These are phyloP conservation scores for Geotrichum restrictum DNA, from an alignment of 1,139 yeast genomes.

Conservation along the genomic window DNA sequence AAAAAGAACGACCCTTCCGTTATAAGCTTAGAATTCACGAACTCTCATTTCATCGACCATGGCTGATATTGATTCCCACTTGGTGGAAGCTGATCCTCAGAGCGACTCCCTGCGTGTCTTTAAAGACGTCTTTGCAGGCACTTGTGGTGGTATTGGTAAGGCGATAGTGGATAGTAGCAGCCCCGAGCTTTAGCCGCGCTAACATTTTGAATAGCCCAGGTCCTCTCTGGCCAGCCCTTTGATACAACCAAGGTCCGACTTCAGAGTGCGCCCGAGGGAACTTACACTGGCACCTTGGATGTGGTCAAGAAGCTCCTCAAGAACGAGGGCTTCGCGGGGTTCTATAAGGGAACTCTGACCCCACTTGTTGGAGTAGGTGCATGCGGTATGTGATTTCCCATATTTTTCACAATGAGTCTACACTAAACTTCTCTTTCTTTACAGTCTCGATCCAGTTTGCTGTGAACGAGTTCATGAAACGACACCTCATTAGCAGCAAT, in stretches of 20 bases:
- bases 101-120: conserved; percentile 48
- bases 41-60: too few relatives aligned
- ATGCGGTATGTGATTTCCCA: conserved; percentile 44
- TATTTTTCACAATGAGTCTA: background rate
- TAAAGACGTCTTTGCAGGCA: conserved; percentile 85
- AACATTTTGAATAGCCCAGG: conserved; percentile 58
- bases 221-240: conserved; percentile 92
- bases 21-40: background rate
- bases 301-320: conserved; percentile 65
- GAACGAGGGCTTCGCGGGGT: conserved; percentile 75
- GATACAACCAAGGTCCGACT: conserved; percentile 90
- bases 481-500: conserved; percentile 52
- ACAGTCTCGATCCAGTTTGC: conserved; percentile 79
- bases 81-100: conserved; percentile 38
- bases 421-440: background rate
- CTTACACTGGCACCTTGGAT: conserved; percentile 68
- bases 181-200: background rate
- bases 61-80: conserved; percentile 36
- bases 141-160: conserved; percentile 73
- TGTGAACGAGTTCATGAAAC: conserved; percentile 89
- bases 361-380: conserved; percentile 94
- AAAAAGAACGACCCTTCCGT: background rate
- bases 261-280: conserved; percentile 78
- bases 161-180: background rate
- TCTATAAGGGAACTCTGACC: conserved; percentile 82